Conservation (phyloP, 192 early-diverging fungal species). For the Geranomyces variabilis region DNA sequence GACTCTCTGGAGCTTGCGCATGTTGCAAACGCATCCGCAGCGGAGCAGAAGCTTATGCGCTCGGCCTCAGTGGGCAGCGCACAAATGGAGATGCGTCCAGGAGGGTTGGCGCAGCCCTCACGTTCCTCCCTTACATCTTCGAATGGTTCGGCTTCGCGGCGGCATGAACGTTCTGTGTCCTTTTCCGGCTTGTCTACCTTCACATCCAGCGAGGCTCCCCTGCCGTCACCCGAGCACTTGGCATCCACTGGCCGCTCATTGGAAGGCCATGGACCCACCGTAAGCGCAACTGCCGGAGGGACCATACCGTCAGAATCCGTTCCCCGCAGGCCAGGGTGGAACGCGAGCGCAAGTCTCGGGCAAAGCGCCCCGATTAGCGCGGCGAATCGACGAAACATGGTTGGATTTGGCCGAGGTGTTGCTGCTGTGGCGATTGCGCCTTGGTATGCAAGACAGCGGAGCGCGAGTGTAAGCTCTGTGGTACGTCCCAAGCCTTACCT, state of each 20-base stretch:
- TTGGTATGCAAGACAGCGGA: conserved; percentile 16
- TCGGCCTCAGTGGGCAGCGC: too few species aligned
- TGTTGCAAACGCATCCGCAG: too few species aligned
- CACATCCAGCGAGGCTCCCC: too few species aligned
- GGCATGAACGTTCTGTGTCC: conserved; percentile 30
- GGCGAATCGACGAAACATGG: conserved; percentile 6
- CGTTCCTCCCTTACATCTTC: background rate
- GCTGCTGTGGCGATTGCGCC: background rate
- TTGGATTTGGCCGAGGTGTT: background rate
- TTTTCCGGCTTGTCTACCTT: conserved; percentile 20
- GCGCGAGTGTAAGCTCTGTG: conserved; percentile 6
- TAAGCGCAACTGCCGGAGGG: too few species aligned
- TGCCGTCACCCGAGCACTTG: too few species aligned
- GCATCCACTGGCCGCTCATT: too few species aligned
- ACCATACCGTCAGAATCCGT: too few species aligned
- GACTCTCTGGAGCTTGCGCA: background rate
- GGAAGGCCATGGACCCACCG: too few species aligned
- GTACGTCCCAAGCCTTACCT: background rate
- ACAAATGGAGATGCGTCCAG: too few species aligned
- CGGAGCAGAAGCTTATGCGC: too few species aligned
- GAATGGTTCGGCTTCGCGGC: background rate
- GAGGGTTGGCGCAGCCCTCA: background rate
- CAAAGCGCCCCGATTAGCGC: background rate
- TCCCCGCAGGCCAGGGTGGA: too few species aligned
- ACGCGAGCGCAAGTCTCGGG: too few species aligned